phyloP scores from a whole-genome alignment of 2,329 filamentous ascomycete genomes.

The Ciborinia camelliae region DNA sequence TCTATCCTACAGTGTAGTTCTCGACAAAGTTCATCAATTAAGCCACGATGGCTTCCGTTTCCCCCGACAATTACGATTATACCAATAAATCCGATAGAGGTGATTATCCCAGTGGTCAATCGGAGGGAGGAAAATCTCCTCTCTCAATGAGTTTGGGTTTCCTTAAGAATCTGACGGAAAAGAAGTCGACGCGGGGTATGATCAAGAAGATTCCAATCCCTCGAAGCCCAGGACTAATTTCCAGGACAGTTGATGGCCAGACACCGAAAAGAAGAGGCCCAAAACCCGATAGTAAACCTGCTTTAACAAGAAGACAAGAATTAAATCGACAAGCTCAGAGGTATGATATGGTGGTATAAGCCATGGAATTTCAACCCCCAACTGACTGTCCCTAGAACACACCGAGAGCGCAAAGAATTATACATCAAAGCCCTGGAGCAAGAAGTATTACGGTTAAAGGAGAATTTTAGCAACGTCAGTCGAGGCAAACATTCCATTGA shows the following conservation, averaged over 20 bases:
- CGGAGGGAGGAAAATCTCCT: conserved; percentile 36
- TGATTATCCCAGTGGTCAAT: conserved; percentile 36
- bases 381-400: conserved; percentile 61
- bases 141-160: conserved; percentile 53
- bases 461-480: conserved; percentile 70
- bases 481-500: conserved; percentile 73
- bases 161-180: conserved; percentile 66
- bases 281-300: conserved; percentile 94
- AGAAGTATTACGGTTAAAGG: conserved; percentile 84
- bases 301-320: conserved; percentile 86
- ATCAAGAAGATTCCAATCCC: conserved; percentile 1
- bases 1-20: neutral
- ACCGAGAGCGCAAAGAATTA: conserved; percentile 92
- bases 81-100: conserved; percentile 31
- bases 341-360: conserved; percentile 49
- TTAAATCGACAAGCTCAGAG: conserved; percentile 93
- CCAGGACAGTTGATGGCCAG: conserved; percentile 63
- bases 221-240: conserved; percentile 15
- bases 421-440: conserved; percentile 94
- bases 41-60: conserved; percentile 31
- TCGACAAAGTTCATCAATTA: neutral
- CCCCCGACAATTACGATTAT: conserved; percentile 33
- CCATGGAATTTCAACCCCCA: neutral
- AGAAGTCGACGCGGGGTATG: conserved; percentile 73
- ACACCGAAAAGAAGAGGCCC: conserved; percentile 85